phyloP scores from a whole-genome alignment of 1,139 yeast species.

The Sugiyamaella neomexicana region DNA sequence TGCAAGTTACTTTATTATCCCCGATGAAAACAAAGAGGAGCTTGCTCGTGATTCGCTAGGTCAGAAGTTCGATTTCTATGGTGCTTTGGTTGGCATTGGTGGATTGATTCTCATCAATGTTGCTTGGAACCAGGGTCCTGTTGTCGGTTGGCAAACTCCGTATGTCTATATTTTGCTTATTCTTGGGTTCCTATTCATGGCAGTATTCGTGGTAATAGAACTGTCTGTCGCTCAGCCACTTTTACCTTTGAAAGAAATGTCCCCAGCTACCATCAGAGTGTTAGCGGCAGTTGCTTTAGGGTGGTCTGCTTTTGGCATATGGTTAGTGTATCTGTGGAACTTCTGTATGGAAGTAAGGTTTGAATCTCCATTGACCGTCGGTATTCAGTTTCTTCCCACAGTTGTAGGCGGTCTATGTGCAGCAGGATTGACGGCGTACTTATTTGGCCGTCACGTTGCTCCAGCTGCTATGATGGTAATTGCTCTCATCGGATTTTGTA shows the following conservation, averaged over 20 bases:
- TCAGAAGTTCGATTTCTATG: constrained; percentile 48
- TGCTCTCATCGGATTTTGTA: constrained; percentile 49
- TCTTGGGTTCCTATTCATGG: constrained; percentile 47
- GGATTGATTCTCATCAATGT: constrained; percentile 54
- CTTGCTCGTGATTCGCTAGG: constrained; percentile 44
- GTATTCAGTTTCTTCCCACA: constrained; percentile 41
- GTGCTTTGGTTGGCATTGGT: constrained; percentile 48
- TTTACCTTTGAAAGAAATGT: constrained; percentile 48
- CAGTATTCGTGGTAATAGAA: constrained; percentile 45
- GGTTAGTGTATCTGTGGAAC: constrained; percentile 51
- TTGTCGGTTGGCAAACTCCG: constrained; percentile 54
- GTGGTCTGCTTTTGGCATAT: constrained; percentile 62
- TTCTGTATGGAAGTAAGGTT: constrained; percentile 42
- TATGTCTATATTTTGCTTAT: constrained; percentile 54
- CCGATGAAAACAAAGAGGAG: constrained; percentile 59
- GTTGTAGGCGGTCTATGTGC: constrained; percentile 49
- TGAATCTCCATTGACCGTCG: constrained; percentile 42
- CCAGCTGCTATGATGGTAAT: constrained; percentile 48
- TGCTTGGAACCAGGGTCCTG: constrained; percentile 64
- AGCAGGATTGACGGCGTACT: constrained; percentile 46
- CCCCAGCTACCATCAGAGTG: constrained; percentile 48
- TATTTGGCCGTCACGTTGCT: constrained; percentile 43
- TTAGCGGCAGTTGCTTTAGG: constrained; percentile 55
- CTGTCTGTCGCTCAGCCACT: constrained; percentile 45
- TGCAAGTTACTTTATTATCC: constrained; percentile 46